Conservation (phyloP, 495 filamentous ascomycete species). For the Neurospora sp. region DNA sequence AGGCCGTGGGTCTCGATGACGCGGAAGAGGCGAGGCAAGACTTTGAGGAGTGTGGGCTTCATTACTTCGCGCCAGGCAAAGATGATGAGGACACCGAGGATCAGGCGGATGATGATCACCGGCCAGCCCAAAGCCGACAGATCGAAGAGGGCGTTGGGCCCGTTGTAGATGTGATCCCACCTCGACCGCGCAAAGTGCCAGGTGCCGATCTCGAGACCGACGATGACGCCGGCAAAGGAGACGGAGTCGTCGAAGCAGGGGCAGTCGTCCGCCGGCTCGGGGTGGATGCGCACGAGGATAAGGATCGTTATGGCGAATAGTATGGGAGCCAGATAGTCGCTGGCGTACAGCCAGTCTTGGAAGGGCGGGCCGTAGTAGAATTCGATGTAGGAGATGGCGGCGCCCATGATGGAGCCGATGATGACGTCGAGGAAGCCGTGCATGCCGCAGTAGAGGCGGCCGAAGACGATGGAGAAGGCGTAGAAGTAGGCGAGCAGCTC, state of each 20-base stretch:
- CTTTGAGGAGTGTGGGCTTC: constrained; percentile 70
- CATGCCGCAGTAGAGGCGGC: constrained; percentile 95
- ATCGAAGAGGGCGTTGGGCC: constrained; percentile 44
- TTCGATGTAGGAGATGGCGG: constrained; percentile 54
- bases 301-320: constrained; percentile 55
- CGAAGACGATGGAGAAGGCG: constrained; percentile 78
- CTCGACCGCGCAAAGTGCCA: constrained; percentile 66
- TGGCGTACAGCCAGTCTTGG: constrained; percentile 54
- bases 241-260: constrained; percentile 97
- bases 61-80: constrained; percentile 82
- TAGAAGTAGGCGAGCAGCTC: constrained; percentile 69
- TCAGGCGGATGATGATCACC: constrained; percentile 51
- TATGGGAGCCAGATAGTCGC: constrained; percentile 46
- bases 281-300: constrained; percentile 75
- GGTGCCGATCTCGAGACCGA: constrained; percentile 66
- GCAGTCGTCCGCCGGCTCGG: constrained; percentile 92
- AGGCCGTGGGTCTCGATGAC: constrained; percentile 71
- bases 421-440: constrained; percentile 91
- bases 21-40: constrained; percentile 78
- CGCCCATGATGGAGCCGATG: constrained; percentile 66
- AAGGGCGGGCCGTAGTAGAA: constrained; percentile 57
- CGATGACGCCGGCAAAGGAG: constrained; percentile 78
- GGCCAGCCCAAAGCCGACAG: constrained; percentile 47
- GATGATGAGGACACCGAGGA: constrained; percentile 70
- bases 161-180: constrained; percentile 46